Percentiles rank a stretch among this genome's conserved stretches.
Conservation (phyloP, 1,139 yeast genomes). For the Yamadazyma taylorii region DNA sequence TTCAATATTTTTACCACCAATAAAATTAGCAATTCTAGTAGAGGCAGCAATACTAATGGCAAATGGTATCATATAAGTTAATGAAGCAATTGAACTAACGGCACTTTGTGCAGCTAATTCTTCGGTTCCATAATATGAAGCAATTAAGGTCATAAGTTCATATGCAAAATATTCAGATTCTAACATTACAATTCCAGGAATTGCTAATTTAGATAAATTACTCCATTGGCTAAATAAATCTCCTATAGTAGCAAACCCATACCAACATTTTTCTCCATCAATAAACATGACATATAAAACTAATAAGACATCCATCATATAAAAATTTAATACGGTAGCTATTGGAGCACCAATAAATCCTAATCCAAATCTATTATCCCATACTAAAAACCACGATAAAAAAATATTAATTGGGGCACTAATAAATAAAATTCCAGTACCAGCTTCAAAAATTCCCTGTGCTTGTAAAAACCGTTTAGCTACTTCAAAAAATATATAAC, state of each 20-base stretch:
- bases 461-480: constrained; percentile 84
- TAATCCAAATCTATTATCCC: constrained; percentile 61
- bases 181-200: constrained; percentile 74
- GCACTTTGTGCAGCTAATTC: constrained; percentile 90
- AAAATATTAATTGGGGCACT: constrained; percentile 79
- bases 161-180: constrained; percentile 75
- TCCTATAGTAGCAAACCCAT: constrained; percentile 46
- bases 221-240: constrained; percentile 62
- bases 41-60: constrained; percentile 86
- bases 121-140: constrained; percentile 78
- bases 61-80: constrained; percentile 84
- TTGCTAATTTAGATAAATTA: constrained; percentile 56
- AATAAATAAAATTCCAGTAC: constrained; percentile 71
- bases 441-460: constrained; percentile 90
- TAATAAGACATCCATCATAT: constrained; percentile 62
- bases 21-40: constrained; percentile 82
- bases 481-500: constrained; percentile 79
- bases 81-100: constrained; percentile 75
- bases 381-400: constrained; percentile 74
- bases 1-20: constrained; percentile 71
- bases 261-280: constrained; percentile 76
- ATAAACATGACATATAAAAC: constrained; percentile 54
- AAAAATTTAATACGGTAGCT: constrained; percentile 68
- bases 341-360: constrained; percentile 76
- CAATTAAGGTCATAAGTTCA: constrained; percentile 68